phyloP scores from a whole-genome alignment of 169 alveolate species.

The Plasmodium sp. region DNA sequence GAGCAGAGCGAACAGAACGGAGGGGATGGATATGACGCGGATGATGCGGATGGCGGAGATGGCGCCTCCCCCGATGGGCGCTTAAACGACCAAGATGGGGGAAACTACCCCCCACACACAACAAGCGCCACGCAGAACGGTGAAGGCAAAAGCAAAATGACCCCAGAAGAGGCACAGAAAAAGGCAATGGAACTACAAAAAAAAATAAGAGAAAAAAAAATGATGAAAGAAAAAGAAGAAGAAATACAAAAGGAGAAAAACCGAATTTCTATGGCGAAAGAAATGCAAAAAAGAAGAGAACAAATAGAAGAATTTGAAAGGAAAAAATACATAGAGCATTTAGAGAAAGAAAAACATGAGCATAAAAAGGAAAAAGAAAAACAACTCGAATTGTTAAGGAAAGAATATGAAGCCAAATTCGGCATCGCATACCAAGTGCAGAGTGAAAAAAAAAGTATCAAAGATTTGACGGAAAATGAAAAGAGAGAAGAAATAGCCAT shows the following conservation, averaged over 20 bases:
- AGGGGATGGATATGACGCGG: background rate
- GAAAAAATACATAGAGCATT: conserved; percentile 26
- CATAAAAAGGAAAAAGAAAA: conserved; percentile 74
- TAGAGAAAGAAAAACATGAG: conserved; percentile 69
- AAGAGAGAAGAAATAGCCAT: conserved; percentile 72
- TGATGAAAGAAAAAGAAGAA: conserved; percentile 70
- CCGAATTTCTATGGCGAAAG: conserved; percentile 70
- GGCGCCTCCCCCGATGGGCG: background rate
- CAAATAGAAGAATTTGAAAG: conserved; percentile 73
- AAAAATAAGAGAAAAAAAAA: conserved; percentile 64
- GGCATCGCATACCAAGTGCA: conserved; percentile 45
- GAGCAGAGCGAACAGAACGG: conserved; percentile 33
- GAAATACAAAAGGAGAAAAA: conserved; percentile 63
- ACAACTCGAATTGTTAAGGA: conserved; percentile 55
- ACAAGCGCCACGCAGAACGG: background rate
- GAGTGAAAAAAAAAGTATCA: conserved; percentile 20
- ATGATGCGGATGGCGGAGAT: background rate
- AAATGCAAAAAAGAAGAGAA: conserved; percentile 68
- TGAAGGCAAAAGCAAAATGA: conserved; percentile 16
- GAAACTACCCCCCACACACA: background rate
- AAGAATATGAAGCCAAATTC: conserved; percentile 74
- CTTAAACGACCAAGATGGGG: background rate
- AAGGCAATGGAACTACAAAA: conserved; percentile 69
- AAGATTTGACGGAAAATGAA: conserved; percentile 68
- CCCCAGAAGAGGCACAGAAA: conserved; percentile 66